Evolutionary conservation across 2,329 filamentous ascomycete genomes (phyloP), one percentile per base, ranked within the genome.

Genomic region (Stemphylium lycopersici): DNA sequence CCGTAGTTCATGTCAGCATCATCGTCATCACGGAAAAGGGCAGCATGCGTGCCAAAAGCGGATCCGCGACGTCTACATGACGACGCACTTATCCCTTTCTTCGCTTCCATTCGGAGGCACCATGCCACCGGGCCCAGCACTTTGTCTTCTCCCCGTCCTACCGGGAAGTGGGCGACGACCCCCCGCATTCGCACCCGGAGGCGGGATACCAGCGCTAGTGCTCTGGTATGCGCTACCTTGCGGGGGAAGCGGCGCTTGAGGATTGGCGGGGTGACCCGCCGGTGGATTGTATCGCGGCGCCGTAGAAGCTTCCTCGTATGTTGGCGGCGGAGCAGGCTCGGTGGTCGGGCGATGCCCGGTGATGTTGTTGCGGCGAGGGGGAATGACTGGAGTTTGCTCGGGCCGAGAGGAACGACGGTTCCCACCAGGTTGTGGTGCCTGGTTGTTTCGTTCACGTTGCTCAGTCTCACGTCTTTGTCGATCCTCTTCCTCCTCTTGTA

Each of bases 401-500:
- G 61, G 65, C 33, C 66, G 65, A 50, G 66, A 66, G 34, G 67
- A 52, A 40, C 66, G 67, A 53, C 63, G 59, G 62, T 73, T 57
- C 52, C 65, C 50, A 55, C 65, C 50, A 55, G 67, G 62, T 10
- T 16, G 58, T 26, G 57, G 71, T 44, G 46, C 50, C 44, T 59
- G 79, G 49, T 85, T 86, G 71, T 92, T 87, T n/a, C 85, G 80
- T 6, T 87, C 82, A 1, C 87, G 83, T 8, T 84, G 85, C 43
- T 86, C 83, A 44, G 85, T 48, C n/a, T 71, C 76, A 50, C 74
- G 78, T n/a, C 84, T 83, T 59, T 92, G 86, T 12, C 87, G 84
- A 66, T 91, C 87, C 60, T 97, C 91, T 73, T 98, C 93, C 71
- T 96, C 92, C 68, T 98, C 95, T 72, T 98, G 93, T 1, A 97